Conservation (phyloP, 2,329 filamentous ascomycete genomes). For the Ceratocystis smalleyi region DNA sequence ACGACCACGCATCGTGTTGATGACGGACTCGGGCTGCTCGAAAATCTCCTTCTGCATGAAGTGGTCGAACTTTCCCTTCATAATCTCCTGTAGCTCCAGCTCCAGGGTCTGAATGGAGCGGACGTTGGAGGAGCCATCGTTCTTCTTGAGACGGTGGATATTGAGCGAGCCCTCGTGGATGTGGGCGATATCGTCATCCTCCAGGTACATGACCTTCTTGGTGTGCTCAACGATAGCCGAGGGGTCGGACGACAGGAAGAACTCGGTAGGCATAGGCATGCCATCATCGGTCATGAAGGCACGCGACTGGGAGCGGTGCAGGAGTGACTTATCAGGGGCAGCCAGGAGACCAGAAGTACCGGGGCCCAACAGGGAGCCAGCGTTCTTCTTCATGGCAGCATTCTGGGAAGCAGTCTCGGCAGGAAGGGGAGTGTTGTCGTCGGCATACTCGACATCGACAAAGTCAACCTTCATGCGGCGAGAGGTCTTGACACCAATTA, state of each 20-base stretch:
- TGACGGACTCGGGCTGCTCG: constrained; percentile 96
- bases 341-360: constrained; percentile 50
- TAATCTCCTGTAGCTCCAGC: constrained; percentile 98
- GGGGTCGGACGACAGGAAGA: constrained; percentile 97
- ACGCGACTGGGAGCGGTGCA: constrained; percentile 95
- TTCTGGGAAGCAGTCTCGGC: constrained; percentile 94
- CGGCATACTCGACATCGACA: constrained; percentile 93
- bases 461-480: constrained; percentile 99
- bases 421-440: constrained; percentile 67
- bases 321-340: constrained; percentile 89
- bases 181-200: constrained; percentile 98
- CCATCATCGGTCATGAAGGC: constrained; percentile 98
- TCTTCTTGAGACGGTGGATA: constrained; percentile 95
- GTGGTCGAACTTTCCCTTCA: constrained; percentile 99
- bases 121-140: constrained; percentile 90
- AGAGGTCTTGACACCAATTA: constrained; percentile 86
- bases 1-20: constrained; percentile 99
- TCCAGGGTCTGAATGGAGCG: constrained; percentile 97
- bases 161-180: constrained; percentile 98
- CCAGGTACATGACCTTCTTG: constrained; percentile 99
- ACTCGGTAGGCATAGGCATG: constrained; percentile 93
- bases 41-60: constrained; percentile 99
- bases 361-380: constrained; percentile 50
- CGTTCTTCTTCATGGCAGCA: constrained; percentile 83
- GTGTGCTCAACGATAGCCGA: constrained; percentile 98